phyloP scores from a whole-genome alignment of 129 eudicot genomes.

The Pulicaria dysenterica region DNA sequence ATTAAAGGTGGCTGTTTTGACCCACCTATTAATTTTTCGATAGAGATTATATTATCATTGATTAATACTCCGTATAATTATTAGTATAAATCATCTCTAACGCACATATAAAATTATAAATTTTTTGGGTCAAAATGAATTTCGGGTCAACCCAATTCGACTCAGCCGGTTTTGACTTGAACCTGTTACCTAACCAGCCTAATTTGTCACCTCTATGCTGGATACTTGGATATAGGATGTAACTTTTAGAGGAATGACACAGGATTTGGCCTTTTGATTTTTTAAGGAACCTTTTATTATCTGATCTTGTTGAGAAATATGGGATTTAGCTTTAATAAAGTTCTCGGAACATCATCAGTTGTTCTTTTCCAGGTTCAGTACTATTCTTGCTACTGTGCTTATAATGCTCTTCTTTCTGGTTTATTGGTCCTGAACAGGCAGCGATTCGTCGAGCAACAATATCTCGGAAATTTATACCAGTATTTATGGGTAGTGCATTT shows the following conservation, averaged over 20 bases:
- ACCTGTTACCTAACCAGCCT: too few relatives aligned
- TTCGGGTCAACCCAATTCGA: background rate
- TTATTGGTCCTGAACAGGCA: slow-evolving; percentile 49
- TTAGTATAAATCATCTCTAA: background rate
- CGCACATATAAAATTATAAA: background rate
- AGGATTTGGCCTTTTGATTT: too few relatives aligned
- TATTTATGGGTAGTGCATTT: slow-evolving; percentile 99
- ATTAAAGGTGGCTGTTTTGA: slow-evolving; percentile 2
- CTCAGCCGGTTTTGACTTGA: too few relatives aligned
- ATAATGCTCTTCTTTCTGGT: slow-evolving; percentile 5
- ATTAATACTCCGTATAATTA: background rate
- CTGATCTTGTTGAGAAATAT: background rate
- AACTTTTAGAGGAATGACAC: too few relatives aligned
- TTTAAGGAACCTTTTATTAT: background rate
- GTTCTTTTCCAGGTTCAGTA: background rate
- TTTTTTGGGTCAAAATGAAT: background rate
- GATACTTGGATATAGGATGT: too few relatives aligned
- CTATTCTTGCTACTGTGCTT: background rate
- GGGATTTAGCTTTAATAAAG: background rate
- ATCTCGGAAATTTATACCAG: slow-evolving; percentile 87
- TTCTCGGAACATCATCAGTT: slow-evolving; percentile 1
- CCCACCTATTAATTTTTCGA: background rate
- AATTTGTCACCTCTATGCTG: too few relatives aligned
- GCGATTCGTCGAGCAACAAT: slow-evolving; percentile 94
- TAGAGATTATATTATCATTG: background rate